Base-by-base conservation (phyloP, 768 basidiomycete species). In the Amanita thiersii region DNA sequence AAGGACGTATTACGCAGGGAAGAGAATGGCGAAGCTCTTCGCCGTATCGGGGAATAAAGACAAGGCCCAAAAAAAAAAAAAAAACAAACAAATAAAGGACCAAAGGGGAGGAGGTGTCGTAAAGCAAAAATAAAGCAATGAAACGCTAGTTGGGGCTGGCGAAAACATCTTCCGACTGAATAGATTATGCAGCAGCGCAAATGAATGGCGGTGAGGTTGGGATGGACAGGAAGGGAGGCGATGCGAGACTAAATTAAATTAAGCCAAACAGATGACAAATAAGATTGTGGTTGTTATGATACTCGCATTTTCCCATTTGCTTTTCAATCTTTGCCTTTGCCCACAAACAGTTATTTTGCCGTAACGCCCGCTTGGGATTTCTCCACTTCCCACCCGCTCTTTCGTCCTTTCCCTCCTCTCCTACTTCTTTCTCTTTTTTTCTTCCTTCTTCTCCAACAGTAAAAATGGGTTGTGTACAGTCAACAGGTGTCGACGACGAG, bases 391-490 rank as follows among this genome's bases (percentile, higher is more conserved):
- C 35, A 37, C 43, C 38, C 42, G 21, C 42, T 34, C 30, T 38
- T 44, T 47, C 42, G 12, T 32, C 46, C 28, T 29, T 35, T 18
- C 34, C 36, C 24, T 25, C 39, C 25, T 28, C 39, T 19, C 28
- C 31, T 26, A 25, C 14, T 29, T 19, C 29, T n/a, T 19, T 30
- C 3, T 20, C 2, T 35, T 26, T 12, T 38, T 42, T 39, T 25
- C 29, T 34, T 28, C 32, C 39, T 29, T 42, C 29, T 39, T 26
- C 24, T 21, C 29, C 32, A 25, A 39, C 31, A 39, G 4, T 6
- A 39, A 53, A 50, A 52, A 86, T 86, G 83, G 83, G 83, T 64
- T 86, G 83, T 51, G 78, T 77, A 6, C 79, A 82, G 61, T 81
- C 79, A 37, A 64, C 81, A 8, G 72, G 69, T 45, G 64, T 81